Conservation (phyloP, 306 rosid species). For the Abrus precatorius region DNA sequence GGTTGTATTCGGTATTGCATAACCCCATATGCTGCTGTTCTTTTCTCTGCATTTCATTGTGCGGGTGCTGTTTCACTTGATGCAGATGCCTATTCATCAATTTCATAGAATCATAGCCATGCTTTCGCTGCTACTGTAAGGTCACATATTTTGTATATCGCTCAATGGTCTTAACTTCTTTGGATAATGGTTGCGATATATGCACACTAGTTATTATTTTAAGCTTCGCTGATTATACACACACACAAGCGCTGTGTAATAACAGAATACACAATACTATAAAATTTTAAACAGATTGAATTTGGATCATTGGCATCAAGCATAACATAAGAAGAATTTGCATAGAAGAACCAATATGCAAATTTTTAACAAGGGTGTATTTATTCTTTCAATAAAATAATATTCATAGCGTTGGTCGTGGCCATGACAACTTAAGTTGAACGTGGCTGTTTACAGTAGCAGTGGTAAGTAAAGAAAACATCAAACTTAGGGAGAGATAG, state of each 20-base stretch:
- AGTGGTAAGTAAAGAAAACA: not conserved
- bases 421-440: conserved; percentile 44
- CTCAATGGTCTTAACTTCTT: not conserved
- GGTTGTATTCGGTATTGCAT: too few species aligned
- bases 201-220: too few species aligned
- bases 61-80: too few species aligned
- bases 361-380: not conserved
- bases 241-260: conserved; percentile 1
- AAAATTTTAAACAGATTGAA: not conserved
- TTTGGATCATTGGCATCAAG: not conserved
- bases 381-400: not conserved
- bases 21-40: too few species aligned
- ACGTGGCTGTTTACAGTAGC: conserved; percentile 31
- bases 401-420: conserved; percentile 7
- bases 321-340: not conserved
- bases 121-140: not conserved
- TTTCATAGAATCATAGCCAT: not conserved
- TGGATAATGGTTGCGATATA: too few species aligned
- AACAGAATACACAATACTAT: not conserved
- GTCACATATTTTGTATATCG: not conserved
- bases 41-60: too few species aligned
- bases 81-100: too few species aligned
- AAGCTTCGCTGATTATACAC: not conserved
- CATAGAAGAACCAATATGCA: not conserved
- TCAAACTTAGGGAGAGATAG: not conserved